Conservation (phyloP, 805 yeast genomes). For the Kodamaea restingae region DNA sequence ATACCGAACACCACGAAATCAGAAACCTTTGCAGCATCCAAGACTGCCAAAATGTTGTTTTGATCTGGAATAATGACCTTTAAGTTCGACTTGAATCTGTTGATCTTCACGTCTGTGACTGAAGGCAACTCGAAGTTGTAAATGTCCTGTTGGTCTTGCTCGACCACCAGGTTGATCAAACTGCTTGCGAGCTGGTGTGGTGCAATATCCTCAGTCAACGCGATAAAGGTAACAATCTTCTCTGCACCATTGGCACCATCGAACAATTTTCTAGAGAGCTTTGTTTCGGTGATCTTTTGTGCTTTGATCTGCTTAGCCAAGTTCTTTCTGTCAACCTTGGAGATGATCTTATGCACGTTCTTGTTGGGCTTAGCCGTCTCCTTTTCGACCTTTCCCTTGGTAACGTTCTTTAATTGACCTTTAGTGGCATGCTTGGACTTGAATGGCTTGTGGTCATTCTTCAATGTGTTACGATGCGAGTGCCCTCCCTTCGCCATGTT, state of each 20-base stretch:
- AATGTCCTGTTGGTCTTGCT: slow-evolving; percentile 22
- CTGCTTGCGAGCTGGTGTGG: slow-evolving; percentile 50
- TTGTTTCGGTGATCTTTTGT: slow-evolving; percentile 60
- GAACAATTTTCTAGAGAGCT: slow-evolving; percentile 62
- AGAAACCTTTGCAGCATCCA: slow-evolving; percentile 85
- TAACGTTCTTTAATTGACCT: slow-evolving; percentile 73
- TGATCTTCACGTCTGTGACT: slow-evolving; percentile 49
- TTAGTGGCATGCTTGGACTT: slow-evolving; percentile 90
- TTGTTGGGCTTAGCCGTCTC: slow-evolving; percentile 29
- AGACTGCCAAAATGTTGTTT: slow-evolving; percentile 57
- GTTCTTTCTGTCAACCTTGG: slow-evolving; percentile 69
- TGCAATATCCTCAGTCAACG: slow-evolving; percentile 70
- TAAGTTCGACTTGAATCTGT: slow-evolving; percentile 70
- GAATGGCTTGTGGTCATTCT: slow-evolving; percentile 83
- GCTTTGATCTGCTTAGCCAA: slow-evolving; percentile 71
- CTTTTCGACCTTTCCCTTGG: slow-evolving; percentile 87
- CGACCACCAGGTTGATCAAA: slow-evolving; percentile 38
- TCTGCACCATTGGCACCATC: slow-evolving; percentile 80
- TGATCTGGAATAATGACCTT: slow-evolving; percentile 72
- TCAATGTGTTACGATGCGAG: slow-evolving; percentile 80
- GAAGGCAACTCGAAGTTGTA: slow-evolving; percentile 38
- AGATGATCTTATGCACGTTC: slow-evolving; percentile 35
- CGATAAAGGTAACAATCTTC: slow-evolving; percentile 74
- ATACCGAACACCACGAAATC: slow-evolving; percentile 89
- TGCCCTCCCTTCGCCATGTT: slow-evolving; percentile 60